These are phyloP conservation scores for Trichoderma sp. DNA, from an alignment of 2,329 filamentous ascomycete species.

Conservation along the genomic window DNA sequence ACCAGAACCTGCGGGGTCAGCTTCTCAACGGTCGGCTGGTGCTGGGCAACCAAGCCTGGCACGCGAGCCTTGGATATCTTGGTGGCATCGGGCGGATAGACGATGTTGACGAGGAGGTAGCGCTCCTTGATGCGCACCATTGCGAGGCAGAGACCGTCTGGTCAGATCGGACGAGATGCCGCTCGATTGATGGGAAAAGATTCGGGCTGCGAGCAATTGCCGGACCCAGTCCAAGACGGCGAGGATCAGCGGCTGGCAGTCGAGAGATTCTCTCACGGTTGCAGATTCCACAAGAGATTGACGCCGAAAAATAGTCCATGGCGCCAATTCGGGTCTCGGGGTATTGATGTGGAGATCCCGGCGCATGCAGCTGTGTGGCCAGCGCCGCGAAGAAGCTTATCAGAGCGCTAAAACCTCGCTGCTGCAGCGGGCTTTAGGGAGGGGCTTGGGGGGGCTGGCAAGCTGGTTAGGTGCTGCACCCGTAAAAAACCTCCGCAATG, in stretches of 20 bases:
- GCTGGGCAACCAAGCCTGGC: slow-evolving; percentile 69
- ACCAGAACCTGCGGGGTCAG: slow-evolving; percentile 68
- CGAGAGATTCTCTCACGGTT: neutral
- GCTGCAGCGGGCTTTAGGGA: neutral
- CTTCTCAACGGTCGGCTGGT: slow-evolving; percentile 73
- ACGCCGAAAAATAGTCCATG: slow-evolving; percentile 24
- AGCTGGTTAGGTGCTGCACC: slow-evolving; percentile 3
- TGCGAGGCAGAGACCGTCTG: neutral
- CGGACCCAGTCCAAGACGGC: neutral
- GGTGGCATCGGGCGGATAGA: slow-evolving; percentile 69
- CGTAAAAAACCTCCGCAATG: slow-evolving; percentile 17
- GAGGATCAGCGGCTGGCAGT: neutral
- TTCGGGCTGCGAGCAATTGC: slow-evolving; percentile 8
- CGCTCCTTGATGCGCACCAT: slow-evolving; percentile 98
- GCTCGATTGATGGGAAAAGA: neutral
- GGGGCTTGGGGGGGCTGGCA: neutral
- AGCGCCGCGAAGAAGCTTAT: slow-evolving; percentile 13
- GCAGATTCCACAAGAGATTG: neutral
- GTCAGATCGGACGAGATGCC: neutral
- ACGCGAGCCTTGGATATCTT: slow-evolving; percentile 41
- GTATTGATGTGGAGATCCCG: neutral
- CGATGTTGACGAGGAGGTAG: slow-evolving; percentile 91
- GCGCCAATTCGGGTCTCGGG: slow-evolving; percentile 22
- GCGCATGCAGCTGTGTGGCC: neutral
- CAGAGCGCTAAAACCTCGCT: slow-evolving; percentile 9